Evolutionary conservation across 345 rosid species (phyloP).

Genomic region (Psidium guajava): DNA sequence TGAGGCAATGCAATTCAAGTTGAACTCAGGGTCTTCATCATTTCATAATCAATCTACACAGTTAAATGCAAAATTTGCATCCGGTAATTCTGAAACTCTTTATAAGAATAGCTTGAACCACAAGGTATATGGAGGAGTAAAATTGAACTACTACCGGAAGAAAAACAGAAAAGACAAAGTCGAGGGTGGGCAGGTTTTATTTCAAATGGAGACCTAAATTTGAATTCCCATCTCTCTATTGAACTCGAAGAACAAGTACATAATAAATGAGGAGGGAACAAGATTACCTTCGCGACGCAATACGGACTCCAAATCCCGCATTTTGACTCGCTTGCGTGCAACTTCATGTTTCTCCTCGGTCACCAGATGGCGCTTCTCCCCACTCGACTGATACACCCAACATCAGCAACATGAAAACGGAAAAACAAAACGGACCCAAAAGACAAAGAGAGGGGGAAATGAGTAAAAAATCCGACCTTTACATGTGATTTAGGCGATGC

Average conservation of each 20-base stretch:
- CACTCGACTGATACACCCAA: slow-evolving; percentile 12
- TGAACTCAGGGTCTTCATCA: not conserved
- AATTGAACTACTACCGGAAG: not conserved
- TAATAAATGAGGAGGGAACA: not conserved
- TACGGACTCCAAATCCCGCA: slow-evolving; percentile 8
- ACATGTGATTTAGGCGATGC: not conserved
- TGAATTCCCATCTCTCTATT: not conserved
- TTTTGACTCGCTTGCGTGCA: slow-evolving; percentile 3
- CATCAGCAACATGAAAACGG: not conserved
- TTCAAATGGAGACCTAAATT: not conserved
- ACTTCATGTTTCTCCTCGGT: slow-evolving; percentile 12
- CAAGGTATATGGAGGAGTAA: not conserved
- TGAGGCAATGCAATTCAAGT: not conserved
- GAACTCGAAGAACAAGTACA: not conserved
- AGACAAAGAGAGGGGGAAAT: not conserved
- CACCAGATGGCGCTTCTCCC: slow-evolving; percentile 16
- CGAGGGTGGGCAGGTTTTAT: not conserved
- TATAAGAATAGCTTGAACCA: not conserved
- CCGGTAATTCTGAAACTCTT: not conserved
- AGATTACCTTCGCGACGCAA: slow-evolving; percentile 1
- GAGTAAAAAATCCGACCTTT: slow-evolving; percentile 21
- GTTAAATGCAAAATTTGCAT: not conserved
- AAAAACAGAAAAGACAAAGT: not conserved
- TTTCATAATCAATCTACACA: not conserved
- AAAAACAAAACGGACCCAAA: not conserved